Percentiles rank a stretch among this genome's conserved stretches.
Evolutionary conservation across 164 flowering plant genomes (phyloP).

Genomic region (Vitis rupestris): DNA sequence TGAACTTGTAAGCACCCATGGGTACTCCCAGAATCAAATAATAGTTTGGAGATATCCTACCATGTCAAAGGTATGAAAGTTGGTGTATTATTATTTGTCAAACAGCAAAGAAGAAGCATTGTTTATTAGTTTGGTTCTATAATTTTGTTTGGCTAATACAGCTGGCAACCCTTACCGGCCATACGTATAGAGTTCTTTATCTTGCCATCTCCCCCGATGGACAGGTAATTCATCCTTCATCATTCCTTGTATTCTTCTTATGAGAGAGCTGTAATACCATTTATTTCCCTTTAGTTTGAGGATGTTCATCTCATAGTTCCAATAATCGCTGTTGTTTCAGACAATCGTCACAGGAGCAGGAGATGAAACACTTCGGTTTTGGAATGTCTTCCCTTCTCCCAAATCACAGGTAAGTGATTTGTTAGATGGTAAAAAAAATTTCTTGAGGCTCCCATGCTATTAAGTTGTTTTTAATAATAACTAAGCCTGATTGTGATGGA

Average conservation of each 20-base stretch:
- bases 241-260: background rate
- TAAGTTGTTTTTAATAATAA: too few relatives aligned
- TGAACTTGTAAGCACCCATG: constrained; percentile 98
- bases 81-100: background rate
- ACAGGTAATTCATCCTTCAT: constrained; percentile 51
- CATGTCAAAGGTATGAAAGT: constrained; percentile 77
- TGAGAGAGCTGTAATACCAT: background rate
- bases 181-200: constrained; percentile 85
- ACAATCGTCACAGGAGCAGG: constrained; percentile 98
- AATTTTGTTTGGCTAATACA: constrained; percentile 27
- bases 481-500: too few relatives aligned
- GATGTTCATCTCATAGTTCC: background rate
- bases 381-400: too few relatives aligned
- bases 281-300: background rate
- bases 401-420: too few relatives aligned
- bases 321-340: constrained; percentile 31
- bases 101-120: too few relatives aligned
- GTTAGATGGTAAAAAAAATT: too few relatives aligned
- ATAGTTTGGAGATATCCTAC: constrained; percentile 93
- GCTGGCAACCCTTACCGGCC: constrained; percentile 97
- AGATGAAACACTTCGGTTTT: constrained; percentile 94
- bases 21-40: constrained; percentile 95
- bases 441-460: too few relatives aligned
- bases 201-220: constrained; percentile 99
- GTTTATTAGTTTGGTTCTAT: background rate